phyloP scores from a whole-genome alignment of 495 filamentous ascomycete genomes.

The Penicillium paradoxum region DNA sequence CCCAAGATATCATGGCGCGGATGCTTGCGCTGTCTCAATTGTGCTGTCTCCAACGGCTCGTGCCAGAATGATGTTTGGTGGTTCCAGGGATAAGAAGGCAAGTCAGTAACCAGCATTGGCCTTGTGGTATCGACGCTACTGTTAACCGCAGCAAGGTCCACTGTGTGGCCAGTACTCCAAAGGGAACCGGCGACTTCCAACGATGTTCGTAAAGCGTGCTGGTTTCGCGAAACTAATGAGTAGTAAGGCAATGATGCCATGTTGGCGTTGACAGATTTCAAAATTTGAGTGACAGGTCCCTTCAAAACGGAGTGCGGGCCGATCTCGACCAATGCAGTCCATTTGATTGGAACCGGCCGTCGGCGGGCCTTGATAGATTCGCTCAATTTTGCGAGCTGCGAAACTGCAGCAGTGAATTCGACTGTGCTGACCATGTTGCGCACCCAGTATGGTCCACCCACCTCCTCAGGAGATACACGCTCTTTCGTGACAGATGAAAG shows the following conservation, averaged over 20 bases:
- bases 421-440: conserved; percentile 41
- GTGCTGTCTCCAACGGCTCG: conserved; percentile 44
- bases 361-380: conserved; percentile 20
- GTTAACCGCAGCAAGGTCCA: conserved; percentile 26
- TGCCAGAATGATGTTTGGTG: conserved; percentile 31
- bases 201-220: conserved; percentile 29
- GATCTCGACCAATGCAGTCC: conserved; percentile 41
- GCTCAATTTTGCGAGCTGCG: conserved; percentile 10
- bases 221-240: conserved; percentile 26
- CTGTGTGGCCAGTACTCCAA: conserved; percentile 25
- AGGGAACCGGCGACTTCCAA: conserved; percentile 33
- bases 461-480: conserved; percentile 15
- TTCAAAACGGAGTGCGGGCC: conserved; percentile 57
- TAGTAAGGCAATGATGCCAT: conserved; percentile 31
- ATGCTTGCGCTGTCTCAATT: conserved; percentile 20
- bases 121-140: conserved; percentile 8
- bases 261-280: conserved; percentile 31
- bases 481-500: conserved; percentile 35
- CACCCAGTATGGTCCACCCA: conserved; percentile 36
- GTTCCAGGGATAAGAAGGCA: conserved; percentile 46
- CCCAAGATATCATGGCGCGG: conserved; percentile 43
- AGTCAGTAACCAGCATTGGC: conserved; percentile 24
- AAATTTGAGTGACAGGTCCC: conserved; percentile 54
- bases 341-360: conserved; percentile 15
- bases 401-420: conserved; percentile 34